Conservation (phyloP, 306 rosid genomes). For the Dalbergia oliveri region DNA sequence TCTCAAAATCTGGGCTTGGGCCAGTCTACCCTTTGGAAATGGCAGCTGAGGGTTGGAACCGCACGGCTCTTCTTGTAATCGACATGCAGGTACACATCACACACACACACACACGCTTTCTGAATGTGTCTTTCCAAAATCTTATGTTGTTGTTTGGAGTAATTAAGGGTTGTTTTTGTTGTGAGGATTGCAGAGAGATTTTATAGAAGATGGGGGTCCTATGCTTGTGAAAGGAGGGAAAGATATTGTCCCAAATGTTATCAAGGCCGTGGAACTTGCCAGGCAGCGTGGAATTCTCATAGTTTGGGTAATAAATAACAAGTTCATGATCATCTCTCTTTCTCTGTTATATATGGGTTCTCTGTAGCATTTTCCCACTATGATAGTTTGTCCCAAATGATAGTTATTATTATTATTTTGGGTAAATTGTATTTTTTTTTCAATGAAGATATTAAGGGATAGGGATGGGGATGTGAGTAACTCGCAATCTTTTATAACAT, state of each 20-base stretch:
- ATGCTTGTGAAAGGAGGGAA: slow-evolving; percentile 69
- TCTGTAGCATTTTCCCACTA: neutral
- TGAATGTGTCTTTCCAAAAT: neutral
- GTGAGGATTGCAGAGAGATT: slow-evolving; percentile 67
- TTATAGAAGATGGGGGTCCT: slow-evolving; percentile 63
- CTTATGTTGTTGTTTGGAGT: neutral
- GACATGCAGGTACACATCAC: slow-evolving; percentile 74
- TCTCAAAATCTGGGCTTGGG: slow-evolving; percentile 37
- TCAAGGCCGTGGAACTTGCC: slow-evolving; percentile 69
- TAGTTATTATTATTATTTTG: no score
- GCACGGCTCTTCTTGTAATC: slow-evolving; percentile 78
- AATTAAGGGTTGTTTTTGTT: slow-evolving; percentile 33
- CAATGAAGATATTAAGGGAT: no score
- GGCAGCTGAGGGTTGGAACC: slow-evolving; percentile 56
- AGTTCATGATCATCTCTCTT: neutral
- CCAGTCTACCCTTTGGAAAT: slow-evolving; percentile 45
- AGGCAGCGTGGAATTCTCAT: slow-evolving; percentile 74
- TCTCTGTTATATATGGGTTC: neutral
- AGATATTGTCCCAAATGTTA: slow-evolving; percentile 75
- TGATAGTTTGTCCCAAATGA: neutral
- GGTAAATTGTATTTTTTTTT: no score
- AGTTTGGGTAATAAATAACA: slow-evolving; percentile 68
- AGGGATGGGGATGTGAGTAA: no score
- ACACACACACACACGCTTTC: no score
- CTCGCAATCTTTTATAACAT: no score